phyloP scores from a whole-genome alignment of 352 stramenopile species.

The Pythium apleroticum region DNA sequence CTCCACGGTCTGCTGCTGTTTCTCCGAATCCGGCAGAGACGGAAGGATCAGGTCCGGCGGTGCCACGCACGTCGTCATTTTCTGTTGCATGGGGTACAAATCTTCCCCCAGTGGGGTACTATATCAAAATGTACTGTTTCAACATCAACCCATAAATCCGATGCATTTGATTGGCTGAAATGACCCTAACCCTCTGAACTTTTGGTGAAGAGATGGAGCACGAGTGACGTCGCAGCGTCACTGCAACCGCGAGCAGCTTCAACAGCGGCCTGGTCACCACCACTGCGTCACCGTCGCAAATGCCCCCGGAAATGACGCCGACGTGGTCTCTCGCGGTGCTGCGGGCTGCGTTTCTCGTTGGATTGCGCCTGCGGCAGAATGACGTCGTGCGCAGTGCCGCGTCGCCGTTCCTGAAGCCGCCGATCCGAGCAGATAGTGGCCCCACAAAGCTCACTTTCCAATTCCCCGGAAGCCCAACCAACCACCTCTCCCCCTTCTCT shows the following conservation, averaged over 20 bases:
- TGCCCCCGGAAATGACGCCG: neutral
- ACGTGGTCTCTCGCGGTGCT: neutral
- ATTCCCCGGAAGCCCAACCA: constrained; percentile 20
- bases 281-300: constrained; percentile 16
- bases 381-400: constrained; percentile 12
- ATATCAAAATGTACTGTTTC: constrained; percentile 11
- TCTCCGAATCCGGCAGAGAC: neutral
- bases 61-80: neutral
- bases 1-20: neutral
- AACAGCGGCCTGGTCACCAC: constrained; percentile 5
- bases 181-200: constrained; percentile 1
- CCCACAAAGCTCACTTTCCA: constrained; percentile 31
- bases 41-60: neutral
- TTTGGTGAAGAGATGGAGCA: constrained; percentile 7
- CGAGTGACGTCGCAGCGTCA: constrained; percentile 22
- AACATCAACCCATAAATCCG: neutral
- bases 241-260: constrained; percentile 24
- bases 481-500: neutral
- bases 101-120: neutral
- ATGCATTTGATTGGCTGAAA: constrained; percentile 13
- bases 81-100: neutral
- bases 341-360: constrained; percentile 26
- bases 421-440: neutral
- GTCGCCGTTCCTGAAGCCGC: constrained; percentile 6
- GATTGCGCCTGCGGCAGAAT: constrained; percentile 13